A percentile compares a stretch with the other conserved stretches of the same genome.
These are phyloP conservation scores for Ogataea nonfermentans DNA, from an alignment of 805 yeast genomes.

Conservation along the genomic window DNA sequence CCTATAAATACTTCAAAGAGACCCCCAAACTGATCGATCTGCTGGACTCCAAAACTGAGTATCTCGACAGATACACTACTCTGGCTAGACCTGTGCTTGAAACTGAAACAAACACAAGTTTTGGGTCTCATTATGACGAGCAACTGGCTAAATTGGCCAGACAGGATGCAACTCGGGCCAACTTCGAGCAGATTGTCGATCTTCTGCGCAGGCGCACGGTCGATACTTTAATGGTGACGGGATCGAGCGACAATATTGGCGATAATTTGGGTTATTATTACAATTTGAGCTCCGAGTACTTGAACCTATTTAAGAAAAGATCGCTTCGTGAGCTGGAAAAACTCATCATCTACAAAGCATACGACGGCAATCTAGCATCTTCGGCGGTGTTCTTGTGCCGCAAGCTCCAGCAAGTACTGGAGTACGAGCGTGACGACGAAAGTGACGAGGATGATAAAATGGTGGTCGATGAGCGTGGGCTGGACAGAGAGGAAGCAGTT, in stretches of 20 bases:
- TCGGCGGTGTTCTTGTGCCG: constrained; percentile 17
- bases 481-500: constrained; percentile 20
- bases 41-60: constrained; percentile 4
- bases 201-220: constrained; percentile 11
- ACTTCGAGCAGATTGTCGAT: constrained; percentile 13
- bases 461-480: constrained; percentile 12
- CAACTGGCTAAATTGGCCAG: constrained; percentile 8
- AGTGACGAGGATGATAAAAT: constrained; percentile 19
- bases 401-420: constrained; percentile 23
- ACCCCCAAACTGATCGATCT: constrained; percentile 14
- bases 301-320: constrained; percentile 11
- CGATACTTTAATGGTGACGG: constrained; percentile 20
- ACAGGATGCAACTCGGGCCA: constrained; percentile 5
- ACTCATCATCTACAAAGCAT: constrained; percentile 21
- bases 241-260: constrained; percentile 20
- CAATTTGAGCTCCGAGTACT: constrained; percentile 22
- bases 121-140: constrained; percentile 10
- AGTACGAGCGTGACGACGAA: constrained; percentile 20
- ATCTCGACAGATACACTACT: constrained; percentile 8
- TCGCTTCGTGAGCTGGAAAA: constrained; percentile 20
- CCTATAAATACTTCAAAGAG: constrained; percentile 17
- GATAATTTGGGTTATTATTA: constrained; percentile 21
- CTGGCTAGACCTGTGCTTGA: constrained; percentile 5
- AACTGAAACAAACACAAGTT: constrained; percentile 3
- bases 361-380: constrained; percentile 18